phyloP scores from a whole-genome alignment of 805 yeast genomes.

The Saturnispora gosingensis region DNA sequence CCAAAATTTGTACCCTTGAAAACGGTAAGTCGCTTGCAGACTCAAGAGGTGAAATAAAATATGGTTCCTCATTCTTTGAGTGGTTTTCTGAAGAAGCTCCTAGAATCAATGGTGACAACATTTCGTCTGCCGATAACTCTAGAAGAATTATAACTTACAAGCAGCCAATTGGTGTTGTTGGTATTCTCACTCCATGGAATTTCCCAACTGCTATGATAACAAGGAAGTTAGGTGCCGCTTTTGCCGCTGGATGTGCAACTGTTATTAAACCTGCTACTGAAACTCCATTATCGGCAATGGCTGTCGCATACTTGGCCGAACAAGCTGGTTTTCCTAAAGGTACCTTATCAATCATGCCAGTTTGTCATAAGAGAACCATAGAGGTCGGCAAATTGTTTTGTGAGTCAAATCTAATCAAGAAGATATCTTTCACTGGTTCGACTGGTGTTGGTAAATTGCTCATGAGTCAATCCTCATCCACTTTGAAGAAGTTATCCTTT shows the following conservation, averaged over 20 bases:
- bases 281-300: constrained; percentile 59
- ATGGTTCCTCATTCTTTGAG: constrained; percentile 45
- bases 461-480: constrained; percentile 79
- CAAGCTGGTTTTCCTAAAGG: constrained; percentile 60
- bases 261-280: constrained; percentile 57
- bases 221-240: constrained; percentile 62
- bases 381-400: constrained; percentile 51
- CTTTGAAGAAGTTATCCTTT: constrained; percentile 82
- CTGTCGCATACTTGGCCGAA: constrained; percentile 40
- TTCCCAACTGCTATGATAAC: constrained; percentile 60
- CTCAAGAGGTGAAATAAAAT: constrained; percentile 51
- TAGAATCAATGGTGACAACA: constrained; percentile 49
- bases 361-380: constrained; percentile 57
- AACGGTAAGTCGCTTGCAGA: constrained; percentile 50
- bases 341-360: constrained; percentile 53
- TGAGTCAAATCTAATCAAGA: constrained; percentile 55
- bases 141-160: constrained; percentile 53
- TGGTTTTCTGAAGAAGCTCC: constrained; percentile 74
- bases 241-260: constrained; percentile 57
- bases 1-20: constrained; percentile 50
- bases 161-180: constrained; percentile 65
- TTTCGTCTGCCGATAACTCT: constrained; percentile 47
- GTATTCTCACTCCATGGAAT: constrained; percentile 66
- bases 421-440: constrained; percentile 65
- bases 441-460: constrained; percentile 70